A percentile compares a stretch with the other conserved stretches of the same genome.
These are phyloP conservation scores for Westerdykella sp. DNA, from an alignment of 2,329 filamentous ascomycete species.

Conservation along the genomic window DNA sequence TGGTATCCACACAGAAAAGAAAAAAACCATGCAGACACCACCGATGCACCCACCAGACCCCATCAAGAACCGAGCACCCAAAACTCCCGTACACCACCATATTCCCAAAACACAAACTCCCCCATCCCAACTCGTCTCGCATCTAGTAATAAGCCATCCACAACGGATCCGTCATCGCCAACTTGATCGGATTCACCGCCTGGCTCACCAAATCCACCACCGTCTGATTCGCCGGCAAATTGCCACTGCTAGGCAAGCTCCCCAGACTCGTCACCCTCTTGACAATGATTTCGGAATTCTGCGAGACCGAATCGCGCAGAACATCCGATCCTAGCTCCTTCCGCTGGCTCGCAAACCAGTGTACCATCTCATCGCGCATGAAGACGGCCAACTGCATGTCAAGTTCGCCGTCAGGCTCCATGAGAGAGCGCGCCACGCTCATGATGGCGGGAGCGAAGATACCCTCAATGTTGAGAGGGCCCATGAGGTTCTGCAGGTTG, in stretches of 20 bases:
- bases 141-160: conserved; percentile 92
- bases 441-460: conserved; percentile 94
- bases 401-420: conserved; percentile 74
- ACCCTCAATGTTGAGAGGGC: conserved; percentile 88
- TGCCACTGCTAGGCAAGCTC: conserved; percentile 62
- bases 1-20: no score
- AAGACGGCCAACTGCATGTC: conserved; percentile 92
- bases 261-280: conserved; percentile 84
- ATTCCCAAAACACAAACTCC: not conserved
- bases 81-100: no score
- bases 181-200: conserved; percentile 83
- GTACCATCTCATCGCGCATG: conserved; percentile 95
- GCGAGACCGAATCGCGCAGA: conserved; percentile 71
- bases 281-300: conserved; percentile 85
- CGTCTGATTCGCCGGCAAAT: conserved; percentile 91
- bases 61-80: no score
- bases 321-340: conserved; percentile 58
- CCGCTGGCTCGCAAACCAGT: conserved; percentile 84
- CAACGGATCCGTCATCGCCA: conserved; percentile 81
- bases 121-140: not conserved
- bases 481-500: conserved; percentile 93
- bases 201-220: conserved; percentile 91
- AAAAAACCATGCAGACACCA: no score
- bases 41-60: no score
- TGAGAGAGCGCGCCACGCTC: conserved; percentile 90